phyloP scores from a whole-genome alignment of 2,329 filamentous ascomycete genomes.

The Pseudocercospora pini-densiflorae region DNA sequence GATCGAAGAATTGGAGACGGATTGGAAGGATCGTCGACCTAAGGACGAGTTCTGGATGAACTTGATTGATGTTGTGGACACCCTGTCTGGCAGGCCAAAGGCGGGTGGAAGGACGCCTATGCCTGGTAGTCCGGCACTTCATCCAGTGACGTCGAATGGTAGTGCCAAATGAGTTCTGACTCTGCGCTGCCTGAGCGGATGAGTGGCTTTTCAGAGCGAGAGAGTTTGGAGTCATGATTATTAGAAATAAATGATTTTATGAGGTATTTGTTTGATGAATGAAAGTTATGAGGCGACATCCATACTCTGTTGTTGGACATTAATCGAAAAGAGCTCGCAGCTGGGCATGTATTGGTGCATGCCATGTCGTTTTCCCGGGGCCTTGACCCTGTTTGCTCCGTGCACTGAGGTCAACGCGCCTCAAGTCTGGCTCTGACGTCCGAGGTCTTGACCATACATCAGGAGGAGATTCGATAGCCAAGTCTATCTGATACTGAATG shows the following conservation, averaged over 20 bases:
- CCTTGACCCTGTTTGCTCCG: too few relatives aligned
- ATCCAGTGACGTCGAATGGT: constrained; percentile 15
- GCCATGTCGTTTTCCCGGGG: too few relatives aligned
- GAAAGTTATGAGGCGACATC: background rate
- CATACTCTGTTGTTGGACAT: too few relatives aligned
- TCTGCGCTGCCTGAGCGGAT: background rate
- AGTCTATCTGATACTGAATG: too few relatives aligned
- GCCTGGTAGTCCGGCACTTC: constrained; percentile 24
- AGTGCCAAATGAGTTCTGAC: constrained; percentile 13
- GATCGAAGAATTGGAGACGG: constrained; percentile 83
- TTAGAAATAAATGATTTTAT: background rate
- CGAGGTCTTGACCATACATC: too few relatives aligned
- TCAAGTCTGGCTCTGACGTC: too few relatives aligned
- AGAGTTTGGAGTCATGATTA: constrained; percentile 12
- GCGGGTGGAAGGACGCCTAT: constrained; percentile 21
- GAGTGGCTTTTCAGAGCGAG: constrained; percentile 12
- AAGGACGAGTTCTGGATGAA: constrained; percentile 83
- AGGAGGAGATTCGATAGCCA: too few relatives aligned
- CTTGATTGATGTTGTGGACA: constrained; percentile 81
- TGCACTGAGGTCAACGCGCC: too few relatives aligned
- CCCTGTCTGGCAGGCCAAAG: constrained; percentile 70
- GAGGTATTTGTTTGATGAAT: background rate
- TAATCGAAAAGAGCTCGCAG: too few relatives aligned
- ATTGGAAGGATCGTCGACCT: constrained; percentile 89
- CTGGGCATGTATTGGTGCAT: too few relatives aligned